These are phyloP conservation scores for Saturnispora mendoncae DNA, from an alignment of 805 yeast species.

Conservation along the genomic window DNA sequence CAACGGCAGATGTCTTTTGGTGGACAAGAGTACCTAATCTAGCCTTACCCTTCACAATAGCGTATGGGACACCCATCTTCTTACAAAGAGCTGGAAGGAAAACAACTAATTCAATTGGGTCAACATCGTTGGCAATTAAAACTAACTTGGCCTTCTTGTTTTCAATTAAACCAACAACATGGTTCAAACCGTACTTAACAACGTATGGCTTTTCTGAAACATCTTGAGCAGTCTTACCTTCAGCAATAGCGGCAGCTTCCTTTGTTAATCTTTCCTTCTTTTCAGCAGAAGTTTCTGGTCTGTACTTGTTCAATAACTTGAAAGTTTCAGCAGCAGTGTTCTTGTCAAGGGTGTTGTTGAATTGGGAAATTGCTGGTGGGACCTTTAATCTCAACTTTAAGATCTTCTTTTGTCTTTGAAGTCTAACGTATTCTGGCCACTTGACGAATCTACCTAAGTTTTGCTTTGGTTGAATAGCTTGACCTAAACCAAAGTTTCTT, in stretches of 20 bases:
- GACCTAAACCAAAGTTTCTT: conserved; percentile 94
- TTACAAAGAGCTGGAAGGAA: conserved; percentile 98
- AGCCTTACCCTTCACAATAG: conserved; percentile 96
- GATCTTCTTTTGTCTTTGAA: conserved; percentile 98
- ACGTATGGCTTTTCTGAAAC: conserved; percentile 95
- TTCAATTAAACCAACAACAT: conserved; percentile 93
- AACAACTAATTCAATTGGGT: conserved; percentile 95
- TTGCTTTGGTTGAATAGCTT: conserved; percentile 88
- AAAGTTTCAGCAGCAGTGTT: conserved; percentile 96
- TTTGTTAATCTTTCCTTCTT: conserved; percentile 98
- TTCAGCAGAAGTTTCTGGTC: conserved; percentile 96
- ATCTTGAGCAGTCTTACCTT: conserved; percentile 94
- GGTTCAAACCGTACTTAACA: conserved; percentile 98
- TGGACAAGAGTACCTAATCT: conserved; percentile 96
- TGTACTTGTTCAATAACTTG: conserved; percentile 97
- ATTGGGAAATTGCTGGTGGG: conserved; percentile 97
- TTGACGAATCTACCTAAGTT: conserved; percentile 95
- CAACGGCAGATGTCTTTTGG: conserved; percentile 95
- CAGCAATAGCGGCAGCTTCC: conserved; percentile 98
- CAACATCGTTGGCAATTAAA: conserved; percentile 97
- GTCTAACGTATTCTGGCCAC: conserved; percentile 98
- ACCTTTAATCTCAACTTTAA: conserved; percentile 93
- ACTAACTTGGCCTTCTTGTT: conserved; percentile 98
- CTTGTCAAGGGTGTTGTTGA: conserved; percentile 93
- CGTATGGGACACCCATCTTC: conserved; percentile 99